Base-by-base conservation (phyloP, 2,329 filamentous ascomycete genomes). In the Aureobasidium sp. region DNA sequence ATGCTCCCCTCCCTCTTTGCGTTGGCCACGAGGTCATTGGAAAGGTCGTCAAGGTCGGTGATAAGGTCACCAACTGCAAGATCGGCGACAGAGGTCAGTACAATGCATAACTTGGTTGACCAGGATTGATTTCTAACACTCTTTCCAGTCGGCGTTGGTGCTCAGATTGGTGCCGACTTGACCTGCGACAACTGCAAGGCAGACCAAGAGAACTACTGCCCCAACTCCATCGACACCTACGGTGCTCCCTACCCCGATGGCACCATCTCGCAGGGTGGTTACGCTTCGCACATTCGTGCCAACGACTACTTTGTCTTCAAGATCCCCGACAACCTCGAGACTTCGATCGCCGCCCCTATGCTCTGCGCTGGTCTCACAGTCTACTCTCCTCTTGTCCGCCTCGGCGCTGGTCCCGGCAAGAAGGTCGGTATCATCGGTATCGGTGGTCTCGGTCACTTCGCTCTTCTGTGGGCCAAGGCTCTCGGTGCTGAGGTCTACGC, bases 301-400 rank as follows among this genome's bases (percentile, higher is more conserved):
- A 88, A 93, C 74, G 87, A 92, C 75, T 88, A 91, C 78, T 92
- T 83, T 70, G 80, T 80, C 19, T 85, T 85, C 75, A 87, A 88
- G 70, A 92, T 95, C 66, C 91, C 90, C 39, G 89, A 91, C 35
- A 83, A 79, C 58, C 81, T 95, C 49, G 73, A 79, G 65, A 78
- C 73, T 63, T 72, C 72, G 27, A 75, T 86, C 56, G 89, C 86
- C 1, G 90, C 89, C 1, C 89, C 88, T 11, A 66, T 66, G 65
- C 81, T 94, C 67, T 95, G 91, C 74, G 91, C 89, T 44, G 91
- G 91, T 65, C 80, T 95, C 66, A 95, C 91, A 3, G 85, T 85
- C 63, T 95, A 86, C 77, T 88, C 84, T 64, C 90, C 91, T 1
- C 80, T 96, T 15, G 86, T 89, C 66, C 83, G 90, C 53, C 86